Conservation (phyloP, 495 filamentous ascomycete species). For the Hypoxylon lenormandii region DNA sequence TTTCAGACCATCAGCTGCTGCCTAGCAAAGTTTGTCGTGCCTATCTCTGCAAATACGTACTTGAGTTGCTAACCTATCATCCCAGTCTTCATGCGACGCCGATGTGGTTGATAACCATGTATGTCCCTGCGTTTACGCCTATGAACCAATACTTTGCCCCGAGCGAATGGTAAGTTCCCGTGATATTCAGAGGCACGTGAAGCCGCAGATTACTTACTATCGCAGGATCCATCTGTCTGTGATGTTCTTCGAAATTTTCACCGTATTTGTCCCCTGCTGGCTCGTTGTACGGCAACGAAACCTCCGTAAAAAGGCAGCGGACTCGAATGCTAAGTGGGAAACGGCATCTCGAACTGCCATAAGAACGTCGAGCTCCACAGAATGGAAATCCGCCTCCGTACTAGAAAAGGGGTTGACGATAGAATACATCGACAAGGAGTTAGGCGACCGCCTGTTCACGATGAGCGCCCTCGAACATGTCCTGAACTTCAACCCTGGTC, state of each 20-base stretch:
- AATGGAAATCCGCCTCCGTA: conserved; percentile 48
- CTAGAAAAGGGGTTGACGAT: conserved; percentile 52
- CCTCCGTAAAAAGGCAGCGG: conserved; percentile 51
- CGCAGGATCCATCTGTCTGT: conserved; percentile 67
- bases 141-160: conserved; percentile 68
- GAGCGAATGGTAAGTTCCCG: conserved; percentile 65
- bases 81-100: conserved; percentile 72
- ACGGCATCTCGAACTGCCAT: conserved; percentile 31
- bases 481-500: conserved; percentile 61
- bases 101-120: conserved; percentile 72
- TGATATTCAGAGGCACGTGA: background rate
- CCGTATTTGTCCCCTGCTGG: conserved; percentile 66
- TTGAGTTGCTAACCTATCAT: conserved; percentile 12
- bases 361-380: conserved; percentile 37
- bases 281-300: conserved; percentile 59
- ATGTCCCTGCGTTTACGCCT: conserved; percentile 66
- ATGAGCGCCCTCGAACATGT: conserved; percentile 68
- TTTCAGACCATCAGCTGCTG: conserved; percentile 71
- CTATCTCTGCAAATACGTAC: background rate
- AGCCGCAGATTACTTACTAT: conserved; percentile 7
- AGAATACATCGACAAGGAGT: conserved; percentile 48
- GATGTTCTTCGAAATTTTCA: conserved; percentile 65
- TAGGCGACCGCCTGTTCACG: conserved; percentile 57
- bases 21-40: conserved; percentile 61
- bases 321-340: conserved; percentile 41